Conservation (phyloP, 768 basidiomycete genomes). For the Jaapia argillacea region DNA sequence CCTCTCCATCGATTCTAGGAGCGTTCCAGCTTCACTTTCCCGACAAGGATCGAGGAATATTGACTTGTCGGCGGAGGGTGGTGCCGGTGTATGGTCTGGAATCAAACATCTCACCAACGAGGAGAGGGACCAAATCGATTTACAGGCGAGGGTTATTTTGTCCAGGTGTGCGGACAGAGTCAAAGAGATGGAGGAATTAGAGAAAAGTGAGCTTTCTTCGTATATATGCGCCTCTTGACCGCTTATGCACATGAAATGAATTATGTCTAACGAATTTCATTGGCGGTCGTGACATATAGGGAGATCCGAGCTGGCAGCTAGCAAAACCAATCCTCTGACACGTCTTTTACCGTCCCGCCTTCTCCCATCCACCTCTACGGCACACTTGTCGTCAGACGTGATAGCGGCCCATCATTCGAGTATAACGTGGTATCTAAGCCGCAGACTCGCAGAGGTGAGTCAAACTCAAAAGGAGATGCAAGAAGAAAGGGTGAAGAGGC, state of each 20-base stretch:
- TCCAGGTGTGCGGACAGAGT: conserved; percentile 81
- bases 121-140: conserved; percentile 93
- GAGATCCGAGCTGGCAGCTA: conserved; percentile 56
- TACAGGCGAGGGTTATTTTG: conserved; percentile 81
- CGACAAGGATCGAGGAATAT: conserved; percentile 43
- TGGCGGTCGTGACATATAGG: conserved; percentile 27
- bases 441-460: conserved; percentile 70
- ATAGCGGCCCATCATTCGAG: conserved; percentile 87
- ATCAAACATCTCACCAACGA: conserved; percentile 73
- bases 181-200: conserved; percentile 77
- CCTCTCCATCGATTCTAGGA: conserved; percentile 63
- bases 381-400: conserved; percentile 54
- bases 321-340: conserved; percentile 52
- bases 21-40: conserved; percentile 28
- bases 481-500: conserved; percentile 85
- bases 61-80: conserved; percentile 35
- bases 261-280: conserved; percentile 9
- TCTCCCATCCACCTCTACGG: conserved; percentile 37
- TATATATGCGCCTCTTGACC: neutral
- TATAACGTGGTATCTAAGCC: conserved; percentile 85
- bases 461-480: conserved; percentile 82
- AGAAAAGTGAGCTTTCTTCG: conserved; percentile 60
- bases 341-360: conserved; percentile 68
- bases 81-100: conserved; percentile 44
- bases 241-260: conserved; percentile 8